Conservation (phyloP, 257 asterid genomes). For the Cordia subcordata region DNA sequence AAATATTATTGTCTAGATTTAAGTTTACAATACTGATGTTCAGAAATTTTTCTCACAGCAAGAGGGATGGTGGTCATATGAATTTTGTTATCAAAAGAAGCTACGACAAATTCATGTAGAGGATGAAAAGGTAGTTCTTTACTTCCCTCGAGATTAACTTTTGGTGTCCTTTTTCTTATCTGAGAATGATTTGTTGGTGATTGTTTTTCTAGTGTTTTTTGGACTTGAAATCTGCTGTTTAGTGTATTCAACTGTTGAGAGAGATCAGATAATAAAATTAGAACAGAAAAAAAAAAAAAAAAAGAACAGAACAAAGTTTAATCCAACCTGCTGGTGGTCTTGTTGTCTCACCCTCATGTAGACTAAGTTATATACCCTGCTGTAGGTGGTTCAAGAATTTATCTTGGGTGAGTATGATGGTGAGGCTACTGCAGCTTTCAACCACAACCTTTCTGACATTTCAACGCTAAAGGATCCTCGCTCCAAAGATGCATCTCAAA, state of each 20-base stretch:
- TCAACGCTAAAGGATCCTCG: constrained; percentile 92
- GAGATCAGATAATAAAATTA: too few relatives aligned
- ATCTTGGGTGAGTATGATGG: constrained; percentile 79
- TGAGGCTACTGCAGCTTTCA: constrained; percentile 75
- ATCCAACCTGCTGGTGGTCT: too few relatives aligned
- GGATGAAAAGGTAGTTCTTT: constrained; percentile 70
- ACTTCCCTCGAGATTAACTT: constrained; percentile 5
- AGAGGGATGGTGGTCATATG: constrained; percentile 99
- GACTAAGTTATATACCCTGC: neutral
- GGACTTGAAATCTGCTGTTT: neutral
- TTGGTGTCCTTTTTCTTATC: neutral
- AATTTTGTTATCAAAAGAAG: constrained; percentile 73
- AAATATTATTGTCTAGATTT: neutral
- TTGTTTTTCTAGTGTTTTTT: too few relatives aligned
- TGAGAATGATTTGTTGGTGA: neutral
- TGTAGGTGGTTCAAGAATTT: constrained; percentile 85
- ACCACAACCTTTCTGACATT: constrained; percentile 71
- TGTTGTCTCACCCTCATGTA: constrained; percentile 1
- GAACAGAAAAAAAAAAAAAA: too few relatives aligned
- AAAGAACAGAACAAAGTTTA: too few relatives aligned
- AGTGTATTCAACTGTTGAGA: too few relatives aligned
- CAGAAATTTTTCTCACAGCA: constrained; percentile 54
- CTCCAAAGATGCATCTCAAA: constrained; percentile 97
- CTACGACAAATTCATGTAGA: constrained; percentile 90
- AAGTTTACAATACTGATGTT: constrained; percentile 13